Conservation (phyloP, 2,329 filamentous ascomycete species). For the Neopestalotiopsis sp. region DNA sequence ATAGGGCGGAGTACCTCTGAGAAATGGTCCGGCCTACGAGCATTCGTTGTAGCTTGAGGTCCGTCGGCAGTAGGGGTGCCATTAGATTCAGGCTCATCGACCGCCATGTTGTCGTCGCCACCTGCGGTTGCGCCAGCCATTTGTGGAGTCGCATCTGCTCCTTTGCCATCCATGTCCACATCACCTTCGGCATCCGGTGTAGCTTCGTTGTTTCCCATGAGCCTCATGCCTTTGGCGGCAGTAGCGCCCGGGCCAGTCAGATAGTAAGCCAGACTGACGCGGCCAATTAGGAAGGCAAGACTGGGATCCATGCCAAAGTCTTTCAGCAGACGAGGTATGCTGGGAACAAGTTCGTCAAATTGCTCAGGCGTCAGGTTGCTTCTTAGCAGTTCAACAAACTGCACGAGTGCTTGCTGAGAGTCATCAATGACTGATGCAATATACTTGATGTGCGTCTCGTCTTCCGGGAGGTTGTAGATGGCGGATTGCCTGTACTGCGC, state of each 20-base stretch:
- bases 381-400: slow-evolving; percentile 88
- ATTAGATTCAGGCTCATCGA: slow-evolving; percentile 34
- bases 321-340: slow-evolving; percentile 72
- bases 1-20: slow-evolving; percentile 77
- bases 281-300: slow-evolving; percentile 83
- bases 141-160: slow-evolving; percentile 28
- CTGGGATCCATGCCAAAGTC: slow-evolving; percentile 81
- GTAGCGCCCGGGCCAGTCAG: slow-evolving; percentile 51
- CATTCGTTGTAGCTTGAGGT: slow-evolving; percentile 32
- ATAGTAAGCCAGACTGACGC: slow-evolving; percentile 73
- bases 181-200: slow-evolving; percentile 62
- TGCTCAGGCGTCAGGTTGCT: slow-evolving; percentile 76
- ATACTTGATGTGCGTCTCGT: slow-evolving; percentile 84
- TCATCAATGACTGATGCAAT: slow-evolving; percentile 89
- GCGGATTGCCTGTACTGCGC: slow-evolving; percentile 90
- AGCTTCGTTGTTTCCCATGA: slow-evolving; percentile 30
- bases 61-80: slow-evolving; percentile 25
- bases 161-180: slow-evolving; percentile 52
- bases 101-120: slow-evolving; percentile 35
- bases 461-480: slow-evolving; percentile 74
- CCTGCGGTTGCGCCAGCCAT: slow-evolving; percentile 21
- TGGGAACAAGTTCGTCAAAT: slow-evolving; percentile 80
- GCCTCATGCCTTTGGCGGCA: slow-evolving; percentile 33
- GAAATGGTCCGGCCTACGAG: slow-evolving; percentile 54
- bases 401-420: slow-evolving; percentile 80